These are phyloP conservation scores for Stachybotrys chlorohalonatus DNA, from an alignment of 2,329 filamentous ascomycete genomes.

Conservation along the genomic window DNA sequence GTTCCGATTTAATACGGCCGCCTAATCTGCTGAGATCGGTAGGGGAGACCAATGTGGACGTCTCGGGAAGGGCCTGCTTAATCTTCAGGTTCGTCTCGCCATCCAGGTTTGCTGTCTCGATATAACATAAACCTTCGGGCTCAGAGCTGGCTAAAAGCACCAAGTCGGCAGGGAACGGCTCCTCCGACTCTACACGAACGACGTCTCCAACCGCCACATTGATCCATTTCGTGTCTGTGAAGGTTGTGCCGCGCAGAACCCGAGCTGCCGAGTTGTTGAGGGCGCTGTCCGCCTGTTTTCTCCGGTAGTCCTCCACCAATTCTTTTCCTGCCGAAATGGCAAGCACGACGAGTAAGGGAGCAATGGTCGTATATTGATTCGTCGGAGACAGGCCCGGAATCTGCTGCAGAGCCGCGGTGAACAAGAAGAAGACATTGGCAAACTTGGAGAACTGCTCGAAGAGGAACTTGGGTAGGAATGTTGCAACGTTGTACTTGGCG, in stretches of 20 bases:
- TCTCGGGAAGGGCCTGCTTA: slow-evolving; percentile 94
- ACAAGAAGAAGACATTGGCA: slow-evolving; percentile 98
- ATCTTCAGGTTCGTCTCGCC: slow-evolving; percentile 98
- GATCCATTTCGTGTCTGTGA: slow-evolving; percentile 86
- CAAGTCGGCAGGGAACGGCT: slow-evolving; percentile 89
- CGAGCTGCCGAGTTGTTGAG: slow-evolving; percentile 82
- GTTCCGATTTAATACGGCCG: slow-evolving; percentile 84
- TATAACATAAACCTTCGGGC: slow-evolving; percentile 95
- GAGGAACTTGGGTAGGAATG: slow-evolving; percentile 93
- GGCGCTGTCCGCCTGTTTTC: slow-evolving; percentile 76
- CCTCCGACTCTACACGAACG: slow-evolving; percentile 84
- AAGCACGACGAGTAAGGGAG: slow-evolving; percentile 81
- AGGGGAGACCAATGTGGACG: slow-evolving; percentile 75
- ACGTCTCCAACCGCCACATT: slow-evolving; percentile 90
- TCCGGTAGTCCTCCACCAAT: slow-evolving; percentile 83
- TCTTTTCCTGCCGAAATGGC: slow-evolving; percentile 95
- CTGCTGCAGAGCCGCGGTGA: slow-evolving; percentile 89
- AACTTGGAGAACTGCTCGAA: slow-evolving; percentile 99
- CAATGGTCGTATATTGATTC: slow-evolving; percentile 92
- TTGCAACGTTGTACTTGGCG: slow-evolving; percentile 90
- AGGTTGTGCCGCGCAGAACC: slow-evolving; percentile 73
- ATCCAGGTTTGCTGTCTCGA: slow-evolving; percentile 95
- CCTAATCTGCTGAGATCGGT: slow-evolving; percentile 77
- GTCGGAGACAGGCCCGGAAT: slow-evolving; percentile 93
- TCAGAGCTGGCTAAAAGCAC: slow-evolving; percentile 91